Base-by-base conservation (phyloP, 1,284 basidiomycete species). In the Crocinoboletus sp. region DNA sequence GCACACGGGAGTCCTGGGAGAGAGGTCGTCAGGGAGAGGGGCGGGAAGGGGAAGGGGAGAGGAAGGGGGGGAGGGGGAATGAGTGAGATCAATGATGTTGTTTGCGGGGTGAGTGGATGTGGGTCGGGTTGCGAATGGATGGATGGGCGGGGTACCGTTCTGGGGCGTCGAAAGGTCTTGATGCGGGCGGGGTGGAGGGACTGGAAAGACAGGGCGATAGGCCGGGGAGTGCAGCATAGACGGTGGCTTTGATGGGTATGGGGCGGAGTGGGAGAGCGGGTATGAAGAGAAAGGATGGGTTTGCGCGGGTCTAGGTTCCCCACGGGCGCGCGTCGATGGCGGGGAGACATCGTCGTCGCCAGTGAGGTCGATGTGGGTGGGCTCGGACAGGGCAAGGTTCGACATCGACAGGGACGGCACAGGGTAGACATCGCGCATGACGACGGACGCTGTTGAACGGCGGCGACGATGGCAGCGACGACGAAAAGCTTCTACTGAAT, bases 1-100 rank as follows among this genome's bases (percentile, higher is more conserved):
- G 63, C 93, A 95, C 36, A 95, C 79, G 11, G 86, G 84, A 0
- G 84, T 86, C 67, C 82, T 86, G 9, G 81, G 82, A 10, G 82
- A 73, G 17, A 87, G 65, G 41, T 84, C 78, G 9, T 68, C 66
- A 11, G 73, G 73, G 6, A 78, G 61, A 12, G 58, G 12, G 23
- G 56, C 36, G 52, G 48, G 36, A 49, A 59, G 44, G 49, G 56
- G 58, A 22, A 53, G 49, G 12, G 66, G 57, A 11, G 62, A 60
- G 4, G 84, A 76, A 13, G 82, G 79, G 2, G 84, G 83, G 3
- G 86, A 85, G 5, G 84, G 84, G 2, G 85, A 87, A 48, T 70
- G 69, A 3, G 86, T 89, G 30, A 89, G 74, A 72, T 89, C 85
- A 63, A 89, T 89, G 43, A 89, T 71, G 48, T 82, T 77, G 41